phyloP scores from a whole-genome alignment of 345 rosid species.

The Limnanthes douglasii region DNA sequence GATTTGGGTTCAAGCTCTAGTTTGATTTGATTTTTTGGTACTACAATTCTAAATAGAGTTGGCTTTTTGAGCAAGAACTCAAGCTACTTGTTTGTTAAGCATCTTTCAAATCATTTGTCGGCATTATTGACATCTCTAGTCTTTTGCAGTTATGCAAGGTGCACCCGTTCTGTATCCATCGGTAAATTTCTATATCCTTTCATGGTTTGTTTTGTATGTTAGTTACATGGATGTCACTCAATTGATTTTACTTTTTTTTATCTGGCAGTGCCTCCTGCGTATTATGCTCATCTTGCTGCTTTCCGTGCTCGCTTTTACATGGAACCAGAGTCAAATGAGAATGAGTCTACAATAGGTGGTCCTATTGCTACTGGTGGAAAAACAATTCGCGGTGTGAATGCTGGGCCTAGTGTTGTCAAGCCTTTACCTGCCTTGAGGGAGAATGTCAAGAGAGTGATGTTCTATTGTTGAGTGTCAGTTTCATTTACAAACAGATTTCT shows the following conservation, averaged over 20 bases:
- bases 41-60: too few species aligned
- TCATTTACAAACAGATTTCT: too few species aligned
- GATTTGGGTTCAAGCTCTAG: too few species aligned
- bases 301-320: slow-evolving; percentile 44
- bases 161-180: slow-evolving; percentile 60
- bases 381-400: too few species aligned
- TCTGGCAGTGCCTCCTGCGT: slow-evolving; percentile 64
- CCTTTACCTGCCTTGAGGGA: slow-evolving; percentile 30
- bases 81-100: too few species aligned
- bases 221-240: not conserved
- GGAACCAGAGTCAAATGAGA: slow-evolving; percentile 22
- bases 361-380: not conserved
- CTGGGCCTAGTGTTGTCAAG: too few species aligned
- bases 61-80: too few species aligned
- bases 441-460: slow-evolving; percentile 46
- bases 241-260: not conserved
- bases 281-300: slow-evolving; percentile 52
- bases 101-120: too few species aligned
- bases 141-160: slow-evolving; percentile 55
- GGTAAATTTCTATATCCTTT: slow-evolving; percentile 12
- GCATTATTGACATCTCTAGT: not conserved
- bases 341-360: slow-evolving; percentile 7
- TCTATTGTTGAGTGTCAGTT: slow-evolving; percentile 46
- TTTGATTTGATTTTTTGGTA: too few species aligned
- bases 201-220: not conserved